Base-by-base conservation (phyloP, 148 eudicot species). In the Arbutus unedo region DNA sequence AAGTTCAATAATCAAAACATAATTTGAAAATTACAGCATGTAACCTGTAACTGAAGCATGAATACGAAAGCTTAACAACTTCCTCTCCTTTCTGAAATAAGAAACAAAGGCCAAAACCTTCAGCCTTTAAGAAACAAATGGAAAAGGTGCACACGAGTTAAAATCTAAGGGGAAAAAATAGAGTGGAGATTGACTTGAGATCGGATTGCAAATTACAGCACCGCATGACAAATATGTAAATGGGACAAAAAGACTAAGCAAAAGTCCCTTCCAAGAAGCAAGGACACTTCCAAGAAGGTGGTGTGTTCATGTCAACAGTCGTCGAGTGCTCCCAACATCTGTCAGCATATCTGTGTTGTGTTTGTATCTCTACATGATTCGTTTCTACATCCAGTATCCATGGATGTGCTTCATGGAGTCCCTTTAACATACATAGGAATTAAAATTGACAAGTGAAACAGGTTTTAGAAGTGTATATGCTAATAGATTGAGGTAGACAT, bases 21-120 rank as follows among this genome's bases (percentile, higher is more conserved):
- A 21, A 82, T 23, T 10, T 18, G 19, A 53, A 55, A 53, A 11
- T 49, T 48, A 18, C 19, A 6, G 4, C 3, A 48, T 6, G 82
- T 75, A 79, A 83, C 88, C 86, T 74, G 87, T 62, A 82, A 84
- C 86, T 68, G 91, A 81, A 84, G 87, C 87, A 77, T 60, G 71
- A 38, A 81, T 78, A 68, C 43, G 82, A 23, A 50, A 81, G 70
- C 77, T 64, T 23, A 64, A 79, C 15, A 80, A 72, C 49, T 84
- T 84, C 81, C 84, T 83, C 77, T 84, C 84, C 79, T 74, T 57
- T 83, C 92, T 90, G 92, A 43, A 82, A 80, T 68, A 64, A 57
- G 78, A 79, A 74, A 74, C 25, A 62, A 51, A 67, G 55, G 45
- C 66, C 9, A 57, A 75, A 23, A 4, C 44, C 76, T 57, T 45